Percentiles rank a stretch among this genome's conserved stretches.
These are phyloP conservation scores for Ceratocystis variospora DNA, from an alignment of 2,329 filamentous ascomycete genomes.

Conservation along the genomic window DNA sequence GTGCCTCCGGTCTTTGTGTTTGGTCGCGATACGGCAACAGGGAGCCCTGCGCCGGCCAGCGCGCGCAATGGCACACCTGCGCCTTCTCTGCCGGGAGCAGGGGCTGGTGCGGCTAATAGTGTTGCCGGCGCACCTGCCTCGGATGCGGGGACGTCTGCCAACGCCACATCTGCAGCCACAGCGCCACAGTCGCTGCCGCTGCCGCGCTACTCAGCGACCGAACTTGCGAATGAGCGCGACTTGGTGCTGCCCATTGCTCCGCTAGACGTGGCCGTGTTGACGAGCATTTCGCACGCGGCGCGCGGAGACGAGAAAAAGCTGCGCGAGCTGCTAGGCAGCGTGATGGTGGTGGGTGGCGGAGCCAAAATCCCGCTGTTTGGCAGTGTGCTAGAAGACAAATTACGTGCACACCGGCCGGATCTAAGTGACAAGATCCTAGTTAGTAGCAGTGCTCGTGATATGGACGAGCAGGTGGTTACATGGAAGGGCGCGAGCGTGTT, in stretches of 20 bases:
- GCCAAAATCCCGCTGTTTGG: slow-evolving; percentile 70
- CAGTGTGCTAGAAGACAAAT: slow-evolving; percentile 66
- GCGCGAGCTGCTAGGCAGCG: slow-evolving; percentile 74
- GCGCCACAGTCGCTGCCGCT: background rate
- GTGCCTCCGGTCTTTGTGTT: slow-evolving; percentile 42
- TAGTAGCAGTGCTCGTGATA: slow-evolving; percentile 65
- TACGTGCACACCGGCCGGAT: slow-evolving; percentile 53
- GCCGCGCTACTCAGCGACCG: slow-evolving; percentile 33
- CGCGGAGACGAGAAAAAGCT: slow-evolving; percentile 85
- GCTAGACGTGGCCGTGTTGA: slow-evolving; percentile 79
- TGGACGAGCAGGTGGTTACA: slow-evolving; percentile 91
- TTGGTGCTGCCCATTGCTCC: slow-evolving; percentile 68
- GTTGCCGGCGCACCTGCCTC: background rate
- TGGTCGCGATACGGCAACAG: slow-evolving; percentile 31
- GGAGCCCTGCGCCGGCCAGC: slow-evolving; percentile 40
- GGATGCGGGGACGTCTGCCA: slow-evolving; percentile 23
- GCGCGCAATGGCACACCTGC: slow-evolving; percentile 37
- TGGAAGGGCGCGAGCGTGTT: slow-evolving; percentile 99
- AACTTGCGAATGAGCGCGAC: slow-evolving; percentile 57
- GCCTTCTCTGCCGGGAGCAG: slow-evolving; percentile 22
- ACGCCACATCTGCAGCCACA: slow-evolving; percentile 27
- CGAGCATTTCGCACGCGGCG: slow-evolving; percentile 74
- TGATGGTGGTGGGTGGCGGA: slow-evolving; percentile 82
- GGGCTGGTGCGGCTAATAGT: slow-evolving; percentile 14
- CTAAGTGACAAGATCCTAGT: slow-evolving; percentile 47